A percentile compares a stretch with the other conserved stretches of the same genome.
Conservation (phyloP, 108 stramenopile species). For the Nitzschia palea region DNA sequence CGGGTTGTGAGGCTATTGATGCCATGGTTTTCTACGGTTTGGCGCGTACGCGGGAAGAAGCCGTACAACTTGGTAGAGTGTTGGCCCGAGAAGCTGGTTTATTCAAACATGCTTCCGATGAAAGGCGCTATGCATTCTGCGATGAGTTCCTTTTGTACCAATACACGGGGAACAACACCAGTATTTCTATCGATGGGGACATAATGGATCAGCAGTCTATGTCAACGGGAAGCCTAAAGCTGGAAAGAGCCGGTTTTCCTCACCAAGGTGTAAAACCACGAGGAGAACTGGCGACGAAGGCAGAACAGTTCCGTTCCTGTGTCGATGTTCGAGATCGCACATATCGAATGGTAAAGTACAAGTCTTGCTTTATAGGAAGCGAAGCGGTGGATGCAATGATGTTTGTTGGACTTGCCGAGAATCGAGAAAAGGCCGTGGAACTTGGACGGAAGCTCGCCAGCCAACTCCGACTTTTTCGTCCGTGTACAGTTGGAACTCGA, state of each 20-base stretch:
- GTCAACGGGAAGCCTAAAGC: neutral
- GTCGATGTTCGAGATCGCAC: constrained; percentile 12
- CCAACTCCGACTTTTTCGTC: constrained; percentile 43
- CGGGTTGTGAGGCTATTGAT: constrained; percentile 47
- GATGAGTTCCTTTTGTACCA: neutral
- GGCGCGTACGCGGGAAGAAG: constrained; percentile 42
- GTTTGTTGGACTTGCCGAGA: constrained; percentile 29
- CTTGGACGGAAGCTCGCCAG: constrained; percentile 47
- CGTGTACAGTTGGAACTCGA: neutral
- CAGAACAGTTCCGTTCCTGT: neutral
- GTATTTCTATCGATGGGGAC: neutral
- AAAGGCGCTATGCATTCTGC: neutral
- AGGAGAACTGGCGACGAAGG: neutral
- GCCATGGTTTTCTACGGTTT: neutral
- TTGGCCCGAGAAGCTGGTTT: constrained; percentile 41
- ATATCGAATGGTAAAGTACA: constrained; percentile 29
- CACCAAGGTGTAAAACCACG: neutral
- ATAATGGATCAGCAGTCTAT: neutral
- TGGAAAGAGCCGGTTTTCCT: neutral
- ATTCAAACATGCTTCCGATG: constrained; percentile 25
- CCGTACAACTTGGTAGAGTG: constrained; percentile 50
- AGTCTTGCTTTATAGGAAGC: constrained; percentile 45
- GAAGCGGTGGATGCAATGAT: constrained; percentile 58
- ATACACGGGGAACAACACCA: neutral
- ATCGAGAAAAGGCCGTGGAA: constrained; percentile 55